Evolutionary conservation across 148 eudicot genomes (phyloP), one percentile per base, ranked within the genome.

Genomic region (Rhododendron henanense): DNA sequence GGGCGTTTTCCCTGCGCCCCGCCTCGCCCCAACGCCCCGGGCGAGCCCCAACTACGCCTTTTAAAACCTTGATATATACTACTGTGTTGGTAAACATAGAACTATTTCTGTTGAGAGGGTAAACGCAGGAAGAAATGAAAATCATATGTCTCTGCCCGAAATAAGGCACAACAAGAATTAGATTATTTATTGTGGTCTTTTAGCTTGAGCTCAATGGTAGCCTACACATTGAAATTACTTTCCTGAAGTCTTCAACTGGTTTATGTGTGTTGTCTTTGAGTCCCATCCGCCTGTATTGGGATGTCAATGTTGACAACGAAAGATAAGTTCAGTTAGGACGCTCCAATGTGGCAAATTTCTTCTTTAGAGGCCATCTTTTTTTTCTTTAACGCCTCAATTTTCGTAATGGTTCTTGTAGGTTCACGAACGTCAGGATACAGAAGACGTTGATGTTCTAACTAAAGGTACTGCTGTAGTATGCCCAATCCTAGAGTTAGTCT

Each of bases 401-500:
- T 21, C 28, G 44, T 77, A 23, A 73, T 39, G 15, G 8, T 31
- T 44, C 87, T 51, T 84, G 65, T 81, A 90, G 92, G 92, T 90
- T 87, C 92, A 90, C 74, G 90, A 90, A 81, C 90, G 85, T 25
- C 78, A 87, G 81, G 92, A 87, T 81, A 90, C 88, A 4, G 88
- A 87, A 84, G 92, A 77, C 79, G 91, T 90, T 71, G 91, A 90
- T 84, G 88, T 90, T 44, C 87, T 90, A 5, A 90, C 92, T 28
- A 90, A 90, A 90, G 92, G 92, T 89, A 85, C 15, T 44, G 11
- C 41, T 84, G 81, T 23, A 31, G 19, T 78, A 41, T 44, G 25
- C 10, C 25, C 50, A 37, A 39, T 41, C 13, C 6, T 18, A 15
- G 9, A 16, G 57, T 51, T 55, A 55, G 21, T 48, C 51, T 48